These are phyloP conservation scores for Nevesoporus exiguus DNA, from an alignment of 768 basidiomycete species.

Conservation along the genomic window DNA sequence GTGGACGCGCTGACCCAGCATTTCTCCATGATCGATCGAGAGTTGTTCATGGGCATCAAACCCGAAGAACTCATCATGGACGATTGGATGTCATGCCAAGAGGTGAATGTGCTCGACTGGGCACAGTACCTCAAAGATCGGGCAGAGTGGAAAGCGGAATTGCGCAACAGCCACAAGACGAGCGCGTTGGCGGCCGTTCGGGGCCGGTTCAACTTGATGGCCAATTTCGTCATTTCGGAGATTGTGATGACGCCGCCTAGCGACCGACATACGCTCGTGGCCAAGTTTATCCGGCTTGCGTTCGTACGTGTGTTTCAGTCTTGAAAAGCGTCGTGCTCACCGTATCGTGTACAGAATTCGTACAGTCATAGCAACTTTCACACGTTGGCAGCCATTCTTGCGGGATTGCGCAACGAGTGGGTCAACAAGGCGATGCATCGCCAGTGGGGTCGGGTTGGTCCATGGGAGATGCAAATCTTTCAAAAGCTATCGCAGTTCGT, in stretches of 20 bases:
- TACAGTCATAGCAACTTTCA: constrained; percentile 76
- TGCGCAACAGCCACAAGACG: constrained; percentile 54
- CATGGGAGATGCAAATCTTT: constrained; percentile 71
- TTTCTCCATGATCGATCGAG: constrained; percentile 85
- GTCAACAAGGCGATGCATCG: constrained; percentile 65
- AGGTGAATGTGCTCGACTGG: constrained; percentile 79
- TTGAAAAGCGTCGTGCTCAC: neutral
- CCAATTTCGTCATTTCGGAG: constrained; percentile 78
- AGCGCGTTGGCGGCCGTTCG: constrained; percentile 71
- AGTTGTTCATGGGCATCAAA: constrained; percentile 78
- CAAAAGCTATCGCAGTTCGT: constrained; percentile 68
- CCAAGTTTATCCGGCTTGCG: constrained; percentile 82
- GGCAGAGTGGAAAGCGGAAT: constrained; percentile 62
- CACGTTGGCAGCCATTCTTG: constrained; percentile 74
- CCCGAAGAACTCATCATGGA: constrained; percentile 85
- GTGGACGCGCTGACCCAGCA: constrained; percentile 68
- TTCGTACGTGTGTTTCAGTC: constrained; percentile 50
- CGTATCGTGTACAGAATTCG: constrained; percentile 55
- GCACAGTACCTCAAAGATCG: constrained; percentile 74
- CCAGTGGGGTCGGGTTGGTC: constrained; percentile 61
- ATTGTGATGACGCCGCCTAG: constrained; percentile 68
- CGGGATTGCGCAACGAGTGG: constrained; percentile 68
- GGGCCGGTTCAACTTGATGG: constrained; percentile 81
- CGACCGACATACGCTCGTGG: constrained; percentile 62
- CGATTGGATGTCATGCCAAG: constrained; percentile 62